Conservation (phyloP, 2,329 filamentous ascomycete species). For the Colletotrichum tropicale region DNA sequence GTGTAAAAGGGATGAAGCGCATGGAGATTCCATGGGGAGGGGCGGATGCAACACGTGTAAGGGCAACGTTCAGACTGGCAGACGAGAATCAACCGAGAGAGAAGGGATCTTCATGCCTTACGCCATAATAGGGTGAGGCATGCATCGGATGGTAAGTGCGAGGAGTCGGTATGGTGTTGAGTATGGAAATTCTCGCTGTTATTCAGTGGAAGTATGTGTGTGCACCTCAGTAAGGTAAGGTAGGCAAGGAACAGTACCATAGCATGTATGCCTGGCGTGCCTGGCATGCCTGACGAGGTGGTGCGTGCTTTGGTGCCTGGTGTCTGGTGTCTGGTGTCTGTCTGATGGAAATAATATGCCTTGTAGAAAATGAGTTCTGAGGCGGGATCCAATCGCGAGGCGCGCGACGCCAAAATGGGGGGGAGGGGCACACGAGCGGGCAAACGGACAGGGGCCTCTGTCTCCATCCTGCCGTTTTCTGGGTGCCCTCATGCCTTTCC, state of each 20-base stretch:
- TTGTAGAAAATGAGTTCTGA: neutral
- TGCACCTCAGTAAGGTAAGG: neutral
- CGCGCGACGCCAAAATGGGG: neutral
- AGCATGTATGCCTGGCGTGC: neutral
- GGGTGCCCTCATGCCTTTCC: neutral
- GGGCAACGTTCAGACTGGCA: neutral
- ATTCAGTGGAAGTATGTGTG: too few relatives aligned
- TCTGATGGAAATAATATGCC: neutral
- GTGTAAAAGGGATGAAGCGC: neutral
- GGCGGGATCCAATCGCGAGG: conserved; percentile 2
- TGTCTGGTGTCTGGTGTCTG: neutral
- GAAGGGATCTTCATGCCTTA: neutral
- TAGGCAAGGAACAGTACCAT: neutral
- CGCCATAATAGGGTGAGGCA: neutral
- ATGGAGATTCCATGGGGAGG: neutral
- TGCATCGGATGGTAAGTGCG: neutral
- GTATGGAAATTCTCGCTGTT: too few relatives aligned
- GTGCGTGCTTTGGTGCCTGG: too few relatives aligned
- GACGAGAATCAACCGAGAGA: neutral
- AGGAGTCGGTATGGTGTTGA: neutral
- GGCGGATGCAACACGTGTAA: neutral
- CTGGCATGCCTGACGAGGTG: neutral
- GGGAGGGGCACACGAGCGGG: neutral
- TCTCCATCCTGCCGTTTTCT: neutral
- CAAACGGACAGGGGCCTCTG: conserved; percentile 1